These are phyloP conservation scores for Aegilops longissima DNA, from an alignment of 176 grass and related monocot genomes.

Conservation along the genomic window DNA sequence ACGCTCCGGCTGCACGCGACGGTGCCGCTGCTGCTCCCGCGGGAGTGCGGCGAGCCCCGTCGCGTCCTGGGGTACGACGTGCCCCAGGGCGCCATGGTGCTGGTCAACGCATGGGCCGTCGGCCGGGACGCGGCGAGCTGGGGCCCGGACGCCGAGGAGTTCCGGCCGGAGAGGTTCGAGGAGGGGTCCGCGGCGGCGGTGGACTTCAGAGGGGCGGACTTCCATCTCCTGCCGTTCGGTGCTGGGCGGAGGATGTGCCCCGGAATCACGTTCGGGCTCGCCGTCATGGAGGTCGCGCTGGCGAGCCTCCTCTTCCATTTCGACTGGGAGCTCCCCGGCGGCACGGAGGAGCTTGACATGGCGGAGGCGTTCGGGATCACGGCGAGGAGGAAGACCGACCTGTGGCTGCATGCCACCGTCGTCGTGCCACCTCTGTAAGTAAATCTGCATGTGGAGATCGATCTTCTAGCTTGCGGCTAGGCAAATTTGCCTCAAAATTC, in stretches of 20 bases:
- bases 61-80: not conserved
- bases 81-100: not conserved
- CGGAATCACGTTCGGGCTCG: not conserved
- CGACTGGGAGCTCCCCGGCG: not conserved
- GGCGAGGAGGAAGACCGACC: not conserved
- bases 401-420: not conserved
- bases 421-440: not conserved
- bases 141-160: not conserved
- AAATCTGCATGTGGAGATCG: no score
- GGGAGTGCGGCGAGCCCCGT: not conserved
- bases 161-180: constrained; percentile 8
- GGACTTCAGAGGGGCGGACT: not conserved
- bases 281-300: not conserved
- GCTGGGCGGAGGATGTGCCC: not conserved
- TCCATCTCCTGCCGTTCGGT: not conserved
- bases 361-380: not conserved
- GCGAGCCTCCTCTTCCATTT: constrained; percentile 12
- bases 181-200: not conserved
- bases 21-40: not conserved
- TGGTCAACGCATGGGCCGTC: not conserved
- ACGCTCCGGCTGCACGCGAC: constrained; percentile 16
- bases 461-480: no score
- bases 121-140: not conserved
- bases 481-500: no score
- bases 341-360: not conserved